A percentile compares a stretch with the other conserved stretches of the same genome.
Evolutionary conservation across 441 rosid species (phyloP).

Genomic region (Adansonia rubrostipa): DNA sequence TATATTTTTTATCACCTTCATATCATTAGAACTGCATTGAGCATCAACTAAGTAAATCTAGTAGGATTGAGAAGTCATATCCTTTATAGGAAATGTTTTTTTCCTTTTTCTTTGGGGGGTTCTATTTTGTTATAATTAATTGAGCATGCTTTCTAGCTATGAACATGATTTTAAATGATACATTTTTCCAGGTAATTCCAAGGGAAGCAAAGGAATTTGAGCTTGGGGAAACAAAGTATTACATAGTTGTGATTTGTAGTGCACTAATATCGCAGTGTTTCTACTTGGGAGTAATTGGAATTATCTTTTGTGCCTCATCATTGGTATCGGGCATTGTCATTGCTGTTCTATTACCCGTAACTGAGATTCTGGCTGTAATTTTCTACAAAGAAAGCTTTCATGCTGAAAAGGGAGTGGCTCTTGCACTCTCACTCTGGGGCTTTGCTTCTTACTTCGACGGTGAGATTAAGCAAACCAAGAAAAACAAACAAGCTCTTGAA

Average conservation of each 20-base stretch:
- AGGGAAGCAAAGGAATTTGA: conserved; percentile 51
- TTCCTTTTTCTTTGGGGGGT: too few species aligned
- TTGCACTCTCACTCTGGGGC: conserved; percentile 66
- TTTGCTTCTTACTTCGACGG: conserved; percentile 65
- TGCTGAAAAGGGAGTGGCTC: conserved; percentile 63
- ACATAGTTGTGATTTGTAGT: conserved; percentile 37
- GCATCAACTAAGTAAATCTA: too few species aligned
- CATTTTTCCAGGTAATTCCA: conserved; percentile 45
- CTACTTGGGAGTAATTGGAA: conserved; percentile 62
- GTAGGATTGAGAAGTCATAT: too few species aligned
- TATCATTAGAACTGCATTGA: too few species aligned
- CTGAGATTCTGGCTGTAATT: conserved; percentile 63
- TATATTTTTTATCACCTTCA: too few species aligned
- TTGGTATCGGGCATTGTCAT: conserved; percentile 54
- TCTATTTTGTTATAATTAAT: too few species aligned
- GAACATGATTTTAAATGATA: too few species aligned
- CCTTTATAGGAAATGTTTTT: too few species aligned
- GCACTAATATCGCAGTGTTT: conserved; percentile 57
- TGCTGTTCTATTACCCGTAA: conserved; percentile 53
- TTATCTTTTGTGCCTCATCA: conserved; percentile 59
- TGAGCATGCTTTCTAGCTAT: too few species aligned
- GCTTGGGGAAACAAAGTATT: conserved; percentile 53
- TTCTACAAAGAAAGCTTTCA: conserved; percentile 65
- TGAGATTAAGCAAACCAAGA: conserved; percentile 41
- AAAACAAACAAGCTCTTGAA: neutral